Evolutionary conservation across 257 asterid species (phyloP).

Genomic region (Salvia hispanica): DNA sequence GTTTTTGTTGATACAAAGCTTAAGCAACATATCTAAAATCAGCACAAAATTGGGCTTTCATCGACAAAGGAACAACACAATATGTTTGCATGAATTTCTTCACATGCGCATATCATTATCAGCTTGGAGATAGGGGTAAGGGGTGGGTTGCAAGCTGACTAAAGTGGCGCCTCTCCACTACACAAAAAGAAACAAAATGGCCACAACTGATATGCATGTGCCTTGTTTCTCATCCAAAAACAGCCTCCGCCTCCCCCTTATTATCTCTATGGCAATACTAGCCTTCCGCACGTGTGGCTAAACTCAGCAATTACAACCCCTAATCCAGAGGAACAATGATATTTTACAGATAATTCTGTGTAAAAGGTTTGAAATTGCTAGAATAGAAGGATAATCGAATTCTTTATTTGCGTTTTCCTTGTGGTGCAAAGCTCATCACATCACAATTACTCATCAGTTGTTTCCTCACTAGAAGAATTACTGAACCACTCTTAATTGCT

Average conservation of each 20-base stretch:
- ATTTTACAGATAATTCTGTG: conserved; percentile 15
- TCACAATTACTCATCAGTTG: conserved; percentile 3
- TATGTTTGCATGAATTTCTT: conserved; percentile 16
- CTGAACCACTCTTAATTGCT: conserved; percentile 22
- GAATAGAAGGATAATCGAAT: conserved; percentile 17
- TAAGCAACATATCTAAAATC: background rate
- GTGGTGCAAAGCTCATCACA: conserved; percentile 20
- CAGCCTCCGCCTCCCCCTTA: too few relatives aligned
- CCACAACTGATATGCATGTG: conserved; percentile 13
- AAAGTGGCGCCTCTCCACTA: conserved; percentile 18
- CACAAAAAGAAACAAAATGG: conserved; percentile 14
- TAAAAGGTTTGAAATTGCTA: background rate
- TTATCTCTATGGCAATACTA: background rate
- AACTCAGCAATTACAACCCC: too few relatives aligned
- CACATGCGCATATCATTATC: conserved; percentile 11
- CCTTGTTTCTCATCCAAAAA: too few relatives aligned
- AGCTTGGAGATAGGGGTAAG: background rate
- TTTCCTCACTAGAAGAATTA: conserved; percentile 7
- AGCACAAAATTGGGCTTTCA: background rate
- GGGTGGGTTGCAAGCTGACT: background rate
- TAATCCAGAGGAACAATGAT: conserved; percentile 5
- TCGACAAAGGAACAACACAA: background rate
- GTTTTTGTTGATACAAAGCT: conserved; percentile 17
- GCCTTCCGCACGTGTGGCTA: background rate
- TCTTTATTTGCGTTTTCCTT: conserved; percentile 3